phyloP scores from a whole-genome alignment of 805 yeast genomes.

The Wickerhamomyces bovis region DNA sequence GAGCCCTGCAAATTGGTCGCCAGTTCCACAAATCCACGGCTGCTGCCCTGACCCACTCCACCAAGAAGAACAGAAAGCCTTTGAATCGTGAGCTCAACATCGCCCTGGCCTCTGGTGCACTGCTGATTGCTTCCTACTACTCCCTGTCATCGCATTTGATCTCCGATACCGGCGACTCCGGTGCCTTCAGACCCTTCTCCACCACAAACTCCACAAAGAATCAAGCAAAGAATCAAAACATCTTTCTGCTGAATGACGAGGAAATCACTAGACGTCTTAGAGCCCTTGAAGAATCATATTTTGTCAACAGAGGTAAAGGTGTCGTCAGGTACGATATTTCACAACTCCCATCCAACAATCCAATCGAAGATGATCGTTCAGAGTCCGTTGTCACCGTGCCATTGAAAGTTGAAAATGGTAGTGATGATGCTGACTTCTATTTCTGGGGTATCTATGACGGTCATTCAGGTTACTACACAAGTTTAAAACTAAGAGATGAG shows the following conservation, averaged over 20 bases:
- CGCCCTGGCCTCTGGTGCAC: slow-evolving; percentile 24
- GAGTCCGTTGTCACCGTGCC: slow-evolving; percentile 77
- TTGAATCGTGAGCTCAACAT: slow-evolving; percentile 16
- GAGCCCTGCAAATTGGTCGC: background rate
- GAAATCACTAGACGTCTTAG: slow-evolving; percentile 68
- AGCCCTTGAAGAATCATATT: slow-evolving; percentile 71
- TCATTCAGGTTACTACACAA: slow-evolving; percentile 94
- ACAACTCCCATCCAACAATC: slow-evolving; percentile 86
- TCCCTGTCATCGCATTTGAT: slow-evolving; percentile 20
- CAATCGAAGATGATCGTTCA: slow-evolving; percentile 90
- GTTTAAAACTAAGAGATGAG: slow-evolving; percentile 75
- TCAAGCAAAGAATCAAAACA: slow-evolving; percentile 36
- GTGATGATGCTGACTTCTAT: slow-evolving; percentile 65
- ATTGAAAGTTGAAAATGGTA: slow-evolving; percentile 32
- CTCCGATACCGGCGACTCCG: slow-evolving; percentile 21
- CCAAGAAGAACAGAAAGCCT: slow-evolving; percentile 1
- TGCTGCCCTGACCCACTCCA: background rate
- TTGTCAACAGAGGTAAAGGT: slow-evolving; percentile 80
- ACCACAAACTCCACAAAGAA: slow-evolving; percentile 15
- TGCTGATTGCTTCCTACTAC: slow-evolving; percentile 24
- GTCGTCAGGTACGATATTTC: slow-evolving; percentile 83
- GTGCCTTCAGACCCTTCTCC: slow-evolving; percentile 18
- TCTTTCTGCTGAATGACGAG: slow-evolving; percentile 54
- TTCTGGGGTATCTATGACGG: slow-evolving; percentile 97
- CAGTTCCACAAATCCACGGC: background rate